Evolutionary conservation across 2,329 filamentous ascomycete genomes (phyloP).

Genomic region (Paraconiothyrium brasiliense): DNA sequence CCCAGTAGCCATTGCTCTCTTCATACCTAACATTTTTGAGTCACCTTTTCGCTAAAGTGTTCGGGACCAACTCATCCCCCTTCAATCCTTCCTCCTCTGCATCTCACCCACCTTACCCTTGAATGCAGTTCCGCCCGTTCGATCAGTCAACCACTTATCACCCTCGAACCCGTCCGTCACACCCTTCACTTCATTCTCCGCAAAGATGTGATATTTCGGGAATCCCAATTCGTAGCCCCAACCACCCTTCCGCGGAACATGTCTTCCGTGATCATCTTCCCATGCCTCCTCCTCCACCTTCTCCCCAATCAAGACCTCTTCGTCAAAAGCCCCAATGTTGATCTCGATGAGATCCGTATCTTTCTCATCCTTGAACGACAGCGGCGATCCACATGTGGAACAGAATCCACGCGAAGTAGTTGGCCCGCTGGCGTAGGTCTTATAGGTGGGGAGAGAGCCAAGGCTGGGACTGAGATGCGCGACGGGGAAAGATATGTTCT

Average conservation of each 20-base stretch:
- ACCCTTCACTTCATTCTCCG: conserved; percentile 37
- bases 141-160: conserved; percentile 28
- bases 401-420: conserved; percentile 34
- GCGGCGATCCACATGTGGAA: conserved; percentile 30
- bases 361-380: conserved; percentile 29
- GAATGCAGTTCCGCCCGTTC: conserved; percentile 25
- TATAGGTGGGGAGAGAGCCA: conserved; percentile 27
- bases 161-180: conserved; percentile 37
- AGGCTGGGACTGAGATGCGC: conserved; percentile 28
- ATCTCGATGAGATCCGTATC: conserved; percentile 27
- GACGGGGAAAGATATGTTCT: conserved; percentile 28
- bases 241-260: conserved; percentile 32
- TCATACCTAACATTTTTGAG: conserved; percentile 5
- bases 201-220: conserved; percentile 33
- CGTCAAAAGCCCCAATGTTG: conserved; percentile 37
- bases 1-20: neutral
- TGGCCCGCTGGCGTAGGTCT: conserved; percentile 30
- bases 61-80: neutral
- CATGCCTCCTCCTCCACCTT: conserved; percentile 31
- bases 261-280: conserved; percentile 33
- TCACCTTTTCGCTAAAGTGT: neutral
- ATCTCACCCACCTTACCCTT: conserved; percentile 23
- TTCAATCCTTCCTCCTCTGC: conserved; percentile 11
- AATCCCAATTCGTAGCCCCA: conserved; percentile 28
- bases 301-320: conserved; percentile 35